phyloP scores from a whole-genome alignment of 1,284 basidiomycete species.

The Amylostereum chailletii region DNA sequence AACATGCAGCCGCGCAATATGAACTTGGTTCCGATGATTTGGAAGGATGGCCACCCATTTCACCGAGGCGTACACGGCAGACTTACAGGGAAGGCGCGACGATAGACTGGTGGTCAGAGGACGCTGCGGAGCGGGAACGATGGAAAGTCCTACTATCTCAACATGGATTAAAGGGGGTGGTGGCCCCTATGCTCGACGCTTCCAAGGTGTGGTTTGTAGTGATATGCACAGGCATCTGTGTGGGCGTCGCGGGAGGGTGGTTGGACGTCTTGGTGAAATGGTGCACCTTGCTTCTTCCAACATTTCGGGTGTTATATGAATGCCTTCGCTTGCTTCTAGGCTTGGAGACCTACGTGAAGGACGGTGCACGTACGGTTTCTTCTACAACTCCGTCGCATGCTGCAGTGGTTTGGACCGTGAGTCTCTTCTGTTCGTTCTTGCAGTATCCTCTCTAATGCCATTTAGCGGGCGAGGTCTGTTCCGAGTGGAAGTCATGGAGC shows the following conservation, averaged over 20 bases:
- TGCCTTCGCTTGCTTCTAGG: conserved; percentile 26
- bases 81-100: conserved; percentile 37
- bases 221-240: conserved; percentile 55
- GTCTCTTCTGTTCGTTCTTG: conserved; percentile 19
- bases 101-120: conserved; percentile 69
- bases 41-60: neutral
- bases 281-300: conserved; percentile 27
- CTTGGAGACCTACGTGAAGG: conserved; percentile 65
- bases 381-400: conserved; percentile 67
- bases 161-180: conserved; percentile 44
- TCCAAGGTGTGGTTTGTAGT: conserved; percentile 62
- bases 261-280: conserved; percentile 70
- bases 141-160: conserved; percentile 41
- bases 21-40: neutral
- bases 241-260: conserved; percentile 65
- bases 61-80: neutral
- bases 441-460: conserved; percentile 3
- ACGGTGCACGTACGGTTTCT: conserved; percentile 60
- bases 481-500: conserved; percentile 66
- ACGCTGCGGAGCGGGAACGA: conserved; percentile 52
- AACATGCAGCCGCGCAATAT: neutral
- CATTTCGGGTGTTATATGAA: neutral
- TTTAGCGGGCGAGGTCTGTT: conserved; percentile 63
- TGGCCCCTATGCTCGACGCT: conserved; percentile 48
- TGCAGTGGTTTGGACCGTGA: conserved; percentile 67